Percentiles rank a stretch among this genome's conserved stretches.
Evolutionary conservation across 2,329 filamentous ascomycete genomes (phyloP).

Genomic region (Hyphodiscus sp.): DNA sequence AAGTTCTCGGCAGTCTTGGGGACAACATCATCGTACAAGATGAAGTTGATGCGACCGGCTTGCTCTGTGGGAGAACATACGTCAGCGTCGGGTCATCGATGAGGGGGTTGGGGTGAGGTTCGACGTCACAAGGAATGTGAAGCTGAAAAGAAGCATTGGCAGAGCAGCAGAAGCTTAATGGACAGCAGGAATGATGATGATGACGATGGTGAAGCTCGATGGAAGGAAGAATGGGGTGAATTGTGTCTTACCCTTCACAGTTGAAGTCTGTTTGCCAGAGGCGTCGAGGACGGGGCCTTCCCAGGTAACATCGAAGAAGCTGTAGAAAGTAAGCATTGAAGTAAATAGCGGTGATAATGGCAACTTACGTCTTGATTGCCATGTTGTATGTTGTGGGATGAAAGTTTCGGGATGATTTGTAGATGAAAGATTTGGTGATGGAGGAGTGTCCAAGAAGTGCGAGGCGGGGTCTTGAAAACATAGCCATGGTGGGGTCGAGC

Average conservation of each 20-base stretch:
- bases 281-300: conserved; percentile 64
- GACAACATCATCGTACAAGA: conserved; percentile 71
- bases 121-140: conserved; percentile 14
- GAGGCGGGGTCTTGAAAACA: conserved; percentile 30
- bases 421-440: conserved; percentile 32
- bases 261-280: conserved; percentile 46
- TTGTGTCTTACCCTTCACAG: conserved; percentile 51
- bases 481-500: conserved; percentile 6
- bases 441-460: conserved; percentile 34
- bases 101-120: conserved; percentile 10
- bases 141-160: conserved; percentile 3
- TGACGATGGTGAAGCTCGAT: conserved; percentile 7
- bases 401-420: conserved; percentile 41
- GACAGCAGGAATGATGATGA: conserved; percentile 10
- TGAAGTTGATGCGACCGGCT: conserved; percentile 76
- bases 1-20: conserved; percentile 98
- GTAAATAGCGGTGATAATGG: conserved; percentile 11
- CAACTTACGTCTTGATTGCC: conserved; percentile 63
- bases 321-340: conserved; percentile 28
- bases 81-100: conserved; percentile 18
- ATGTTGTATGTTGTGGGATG: conserved; percentile 66
- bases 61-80: conserved; percentile 42
- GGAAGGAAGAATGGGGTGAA: conserved; percentile 4
- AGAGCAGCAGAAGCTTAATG: conserved; percentile 3
- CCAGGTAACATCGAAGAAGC: conserved; percentile 70